phyloP scores from a whole-genome alignment of 1,284 basidiomycete genomes.

The Melampsora americana region DNA sequence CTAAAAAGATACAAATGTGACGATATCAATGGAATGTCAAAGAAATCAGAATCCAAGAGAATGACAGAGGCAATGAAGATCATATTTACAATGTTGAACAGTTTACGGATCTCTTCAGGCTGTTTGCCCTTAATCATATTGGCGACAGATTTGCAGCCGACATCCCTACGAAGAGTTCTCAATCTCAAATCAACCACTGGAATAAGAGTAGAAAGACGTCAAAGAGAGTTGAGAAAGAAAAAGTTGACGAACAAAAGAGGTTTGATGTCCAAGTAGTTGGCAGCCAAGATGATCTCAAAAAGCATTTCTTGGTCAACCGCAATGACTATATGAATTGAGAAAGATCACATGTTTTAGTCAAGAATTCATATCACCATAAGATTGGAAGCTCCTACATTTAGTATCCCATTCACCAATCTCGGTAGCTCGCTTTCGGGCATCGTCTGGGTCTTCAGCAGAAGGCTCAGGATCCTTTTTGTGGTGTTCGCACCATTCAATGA shows the following conservation, averaged over 20 bases:
- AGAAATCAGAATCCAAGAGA: too few species aligned
- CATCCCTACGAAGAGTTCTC: conserved; percentile 65
- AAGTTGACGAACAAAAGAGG: conserved; percentile 73
- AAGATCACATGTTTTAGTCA: background rate
- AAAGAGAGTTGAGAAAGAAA: background rate
- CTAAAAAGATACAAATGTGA: background rate
- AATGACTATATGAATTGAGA: conserved; percentile 20
- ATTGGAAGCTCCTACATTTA: conserved; percentile 62
- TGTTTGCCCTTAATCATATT: conserved; percentile 99
- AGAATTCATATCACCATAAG: conserved; percentile 53
- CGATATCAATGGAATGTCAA: conserved; percentile 2
- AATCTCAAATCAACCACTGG: background rate
- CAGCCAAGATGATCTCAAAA: conserved; percentile 98
- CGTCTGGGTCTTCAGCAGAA: conserved; percentile 68
- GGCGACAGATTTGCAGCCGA: conserved; percentile 99
- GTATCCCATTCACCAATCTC: conserved; percentile 99
- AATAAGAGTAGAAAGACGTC: background rate
- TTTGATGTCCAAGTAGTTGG: conserved; percentile 99
- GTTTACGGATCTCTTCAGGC: conserved; percentile 89
- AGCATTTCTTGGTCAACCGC: conserved; percentile 62
- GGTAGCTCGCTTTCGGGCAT: conserved; percentile 86
- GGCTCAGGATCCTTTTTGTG: conserved; percentile 94
- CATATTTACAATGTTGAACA: conserved; percentile 67
- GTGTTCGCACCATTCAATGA: conserved; percentile 98
- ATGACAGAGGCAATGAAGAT: conserved; percentile 16